Conservation (phyloP, 768 basidiomycete genomes). For the Leccinellum rugosiceps region DNA sequence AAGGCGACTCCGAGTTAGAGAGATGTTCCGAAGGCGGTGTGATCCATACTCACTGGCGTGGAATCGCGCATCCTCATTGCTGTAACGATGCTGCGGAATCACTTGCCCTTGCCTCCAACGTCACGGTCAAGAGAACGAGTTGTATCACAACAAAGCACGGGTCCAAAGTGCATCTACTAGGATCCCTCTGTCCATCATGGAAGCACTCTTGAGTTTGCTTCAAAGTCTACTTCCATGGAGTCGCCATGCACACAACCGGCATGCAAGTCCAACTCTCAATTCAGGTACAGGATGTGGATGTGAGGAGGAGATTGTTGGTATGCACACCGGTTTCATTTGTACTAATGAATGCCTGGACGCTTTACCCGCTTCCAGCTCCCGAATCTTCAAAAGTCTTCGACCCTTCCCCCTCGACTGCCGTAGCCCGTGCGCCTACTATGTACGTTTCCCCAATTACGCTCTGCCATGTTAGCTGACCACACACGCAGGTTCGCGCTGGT, state of each 20-base stretch:
- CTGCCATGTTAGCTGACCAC: background rate
- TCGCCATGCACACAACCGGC: too few species aligned
- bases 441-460: background rate
- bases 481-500: slow-evolving; percentile 34
- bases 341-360: background rate
- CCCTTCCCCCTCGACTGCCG: background rate
- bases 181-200: background rate
- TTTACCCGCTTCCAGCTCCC: background rate
- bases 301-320: background rate
- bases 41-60: background rate
- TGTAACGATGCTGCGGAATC: background rate
- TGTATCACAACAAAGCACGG: background rate
- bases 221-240: background rate
- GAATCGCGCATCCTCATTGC: too few species aligned
- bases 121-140: background rate
- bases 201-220: background rate
- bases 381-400: background rate
- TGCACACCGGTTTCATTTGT: background rate
- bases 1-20: too few species aligned
- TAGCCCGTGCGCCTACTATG: background rate
- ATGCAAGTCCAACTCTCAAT: background rate
- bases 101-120: background rate
- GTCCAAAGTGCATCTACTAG: background rate
- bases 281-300: background rate
- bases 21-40: too few species aligned